Evolutionary conservation across 139 green algal genomes (phyloP), one percentile per base, ranked within the genome.

Genomic region (Zygnema cylindricum): DNA sequence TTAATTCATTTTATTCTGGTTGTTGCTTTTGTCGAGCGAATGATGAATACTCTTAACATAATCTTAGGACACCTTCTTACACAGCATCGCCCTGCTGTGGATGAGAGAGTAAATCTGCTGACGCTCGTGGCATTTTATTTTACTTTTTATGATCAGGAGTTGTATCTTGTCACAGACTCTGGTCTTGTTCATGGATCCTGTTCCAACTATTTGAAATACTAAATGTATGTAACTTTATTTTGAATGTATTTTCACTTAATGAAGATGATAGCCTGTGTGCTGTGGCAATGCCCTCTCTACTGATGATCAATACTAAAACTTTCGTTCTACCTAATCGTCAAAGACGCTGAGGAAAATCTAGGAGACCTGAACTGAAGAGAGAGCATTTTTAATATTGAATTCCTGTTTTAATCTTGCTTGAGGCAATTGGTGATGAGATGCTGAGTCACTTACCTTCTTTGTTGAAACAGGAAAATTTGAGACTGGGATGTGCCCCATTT

Each of bases 1-100:
- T n/a, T 22, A 16, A 63, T 22, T 16, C 16, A 40, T 81, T 81
- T 16, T 81, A 38, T 81, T 16, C 36, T 30, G 30, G 25, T 25
- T 73, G 57, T 25, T 35, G 30, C 57, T 30, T 30, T 73, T 73
- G 57, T 73, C 57, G n/a, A 73, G 25, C 30, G 57, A 73, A 73
- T 73, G 57, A 73, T 73, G 57, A 73, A 35, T 35, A 35, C 25
- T 35, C 57, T 35, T 30, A 73, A 35, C 25, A 25, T 35, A 73
- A 73, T 73, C 57, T 73, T 73, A 73, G 57, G 57, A 73, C 57
- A 73, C 57, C 57, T 73, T 73, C 57, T 73, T 73, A 73, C 57
- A 73, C 57, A 30, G 57, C 57, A 25, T 73, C 30, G 30, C 57
- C 30, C 30, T 30, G n/a, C n/a, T 30, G 57, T 73, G 57, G 30